Evolutionary conservation across 129 eudicot genomes (phyloP).

Genomic region (Flaveria ramosissima): DNA sequence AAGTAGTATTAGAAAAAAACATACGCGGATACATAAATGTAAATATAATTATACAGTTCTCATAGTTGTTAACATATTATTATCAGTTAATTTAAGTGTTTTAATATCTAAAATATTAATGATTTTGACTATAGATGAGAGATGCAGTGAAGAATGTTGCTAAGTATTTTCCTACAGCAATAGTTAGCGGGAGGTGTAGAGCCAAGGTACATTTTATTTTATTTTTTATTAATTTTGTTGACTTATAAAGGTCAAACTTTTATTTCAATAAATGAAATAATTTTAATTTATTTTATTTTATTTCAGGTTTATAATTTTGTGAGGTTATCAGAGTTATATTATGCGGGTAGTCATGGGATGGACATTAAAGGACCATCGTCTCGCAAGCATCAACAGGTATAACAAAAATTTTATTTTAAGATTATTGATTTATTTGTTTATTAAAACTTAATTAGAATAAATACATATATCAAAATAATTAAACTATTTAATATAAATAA

Average conservation of each 20-base stretch:
- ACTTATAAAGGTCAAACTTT: neutral
- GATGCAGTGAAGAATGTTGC: slow-evolving; percentile 80
- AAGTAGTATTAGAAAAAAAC: too few species aligned
- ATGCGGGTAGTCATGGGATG: slow-evolving; percentile 99
- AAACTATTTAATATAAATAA: neutral
- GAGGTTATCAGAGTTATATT: slow-evolving; percentile 68
- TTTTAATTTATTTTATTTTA: neutral
- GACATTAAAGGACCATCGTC: slow-evolving; percentile 85
- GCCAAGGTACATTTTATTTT: slow-evolving; percentile 60
- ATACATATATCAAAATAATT: neutral
- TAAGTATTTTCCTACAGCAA: slow-evolving; percentile 82
- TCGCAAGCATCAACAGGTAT: slow-evolving; percentile 51
- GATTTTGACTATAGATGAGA: slow-evolving; percentile 63
- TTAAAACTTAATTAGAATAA: neutral
- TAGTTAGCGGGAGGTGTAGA: slow-evolving; percentile 86
- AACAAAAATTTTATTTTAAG: neutral
- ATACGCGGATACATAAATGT: neutral
- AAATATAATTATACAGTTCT: too few species aligned
- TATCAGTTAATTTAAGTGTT: neutral
- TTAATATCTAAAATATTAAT: slow-evolving; percentile 7
- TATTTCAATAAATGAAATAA: neutral
- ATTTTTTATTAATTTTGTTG: neutral
- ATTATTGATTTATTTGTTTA: neutral
- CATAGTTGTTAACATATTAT: too few species aligned
- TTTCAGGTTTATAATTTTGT: slow-evolving; percentile 75